Evolutionary conservation across 2,329 filamentous ascomycete genomes (phyloP).

Genomic region (Cercospora janseana): DNA sequence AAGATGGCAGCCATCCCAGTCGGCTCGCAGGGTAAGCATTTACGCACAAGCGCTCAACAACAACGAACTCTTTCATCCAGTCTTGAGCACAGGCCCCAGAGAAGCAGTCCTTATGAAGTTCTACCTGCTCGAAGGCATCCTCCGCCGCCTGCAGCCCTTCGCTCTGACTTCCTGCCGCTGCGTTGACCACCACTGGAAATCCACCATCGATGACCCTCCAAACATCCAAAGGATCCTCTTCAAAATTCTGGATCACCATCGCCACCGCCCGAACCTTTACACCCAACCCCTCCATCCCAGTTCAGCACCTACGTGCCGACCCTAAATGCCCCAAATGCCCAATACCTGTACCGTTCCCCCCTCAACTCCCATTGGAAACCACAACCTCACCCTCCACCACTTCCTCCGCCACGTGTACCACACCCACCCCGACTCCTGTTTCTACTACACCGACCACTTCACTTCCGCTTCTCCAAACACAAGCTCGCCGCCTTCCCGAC

Average conservation of each 20-base stretch:
- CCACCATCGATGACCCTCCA: neutral
- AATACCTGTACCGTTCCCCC: no score
- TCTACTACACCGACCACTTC: neutral
- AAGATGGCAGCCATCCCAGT: no score
- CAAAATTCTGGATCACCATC: neutral
- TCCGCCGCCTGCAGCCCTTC: neutral
- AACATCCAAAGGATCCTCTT: neutral
- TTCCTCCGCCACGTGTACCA: neutral
- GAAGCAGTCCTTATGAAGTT: no score
- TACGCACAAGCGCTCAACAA: no score
- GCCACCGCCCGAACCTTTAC: neutral
- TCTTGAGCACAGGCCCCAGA: no score
- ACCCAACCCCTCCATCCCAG: neutral
- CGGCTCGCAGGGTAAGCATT: no score
- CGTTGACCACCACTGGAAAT: neutral
- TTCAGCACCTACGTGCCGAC: neutral
- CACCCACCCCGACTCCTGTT: neutral
- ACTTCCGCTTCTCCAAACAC: neutral
- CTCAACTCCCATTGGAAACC: no score
- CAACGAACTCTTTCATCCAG: no score
- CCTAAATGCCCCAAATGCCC: neutral
- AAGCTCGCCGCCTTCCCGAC: neutral
- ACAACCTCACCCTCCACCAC: neutral
- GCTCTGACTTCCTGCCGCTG: neutral
- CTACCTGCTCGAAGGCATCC: neutral